Base-by-base conservation (phyloP, 2,329 filamentous ascomycete species). In the Fusarium sp. region DNA sequence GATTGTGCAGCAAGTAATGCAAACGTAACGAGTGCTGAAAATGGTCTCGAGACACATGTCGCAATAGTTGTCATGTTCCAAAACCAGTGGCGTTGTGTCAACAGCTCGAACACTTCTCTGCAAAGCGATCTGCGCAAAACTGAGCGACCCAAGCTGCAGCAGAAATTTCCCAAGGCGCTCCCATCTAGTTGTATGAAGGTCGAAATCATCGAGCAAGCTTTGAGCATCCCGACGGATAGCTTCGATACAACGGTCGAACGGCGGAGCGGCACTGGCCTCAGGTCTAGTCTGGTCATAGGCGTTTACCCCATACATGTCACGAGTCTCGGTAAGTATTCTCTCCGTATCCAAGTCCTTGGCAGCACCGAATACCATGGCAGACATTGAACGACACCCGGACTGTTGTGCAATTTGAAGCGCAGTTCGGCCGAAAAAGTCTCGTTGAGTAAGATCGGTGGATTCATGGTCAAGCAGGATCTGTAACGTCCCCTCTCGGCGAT, bases 291-390 rank as follows among this genome's bases (percentile, higher is more conserved):
- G 47, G 23, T 58, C 66, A 28, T 52, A 46, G 15, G 63, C 46
- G 28, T 53, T 68, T 28, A 59, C 54, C 3, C 68, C 68, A 29
- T 61, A 58, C 58, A 70, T 64, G 21, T 69, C 66, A 33, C 54
- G 48, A 23, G 63, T 58, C 23, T 63, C 48, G 6, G 50, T 57
- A 12, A 70, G 48, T n/a, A 55, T 31, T 4, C 23, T 23, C 38
- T 66, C 69, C 0, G 52, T 20, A 6, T 46, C 39, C 12, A 49
- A 29, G 12, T 62, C 62, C 39, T 63, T 70, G 5, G 47, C 49
- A 4, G 60, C 53, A 4, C 39, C 44, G 11, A 68, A 42, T 13
- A 73, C 23, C 29, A 66, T 66, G 3, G 55, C 43, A 26, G 68
- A 48, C 57, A 63, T 65, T 15, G 21, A 15, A 8, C 28, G 39